phyloP scores from a whole-genome alignment of 768 basidiomycete genomes.

The Obba rivulosa region DNA sequence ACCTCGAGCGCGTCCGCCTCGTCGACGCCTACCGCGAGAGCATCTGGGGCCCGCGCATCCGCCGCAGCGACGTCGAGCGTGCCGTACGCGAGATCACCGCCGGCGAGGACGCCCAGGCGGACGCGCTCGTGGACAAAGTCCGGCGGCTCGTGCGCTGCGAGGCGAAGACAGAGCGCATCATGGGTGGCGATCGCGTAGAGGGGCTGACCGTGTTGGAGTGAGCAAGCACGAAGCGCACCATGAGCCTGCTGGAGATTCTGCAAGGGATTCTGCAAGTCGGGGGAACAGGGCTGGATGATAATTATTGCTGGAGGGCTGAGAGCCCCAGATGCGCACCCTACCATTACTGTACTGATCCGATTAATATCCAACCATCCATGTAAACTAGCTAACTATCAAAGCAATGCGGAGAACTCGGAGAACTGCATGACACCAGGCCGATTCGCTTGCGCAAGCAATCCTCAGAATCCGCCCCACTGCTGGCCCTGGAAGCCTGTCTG shows the following conservation, averaged over 20 bases:
- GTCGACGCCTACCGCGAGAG: constrained; percentile 52
- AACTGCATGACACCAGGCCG: too few species aligned
- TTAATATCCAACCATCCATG: neutral
- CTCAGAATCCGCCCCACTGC: constrained; percentile 5
- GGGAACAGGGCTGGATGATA: too few species aligned
- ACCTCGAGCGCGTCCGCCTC: constrained; percentile 33
- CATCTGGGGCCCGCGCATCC: constrained; percentile 54
- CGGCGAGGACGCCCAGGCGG: constrained; percentile 16
- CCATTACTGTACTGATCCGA: neutral
- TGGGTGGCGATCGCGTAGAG: constrained; percentile 46
- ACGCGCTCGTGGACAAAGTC: constrained; percentile 27
- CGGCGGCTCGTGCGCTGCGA: constrained; percentile 41
- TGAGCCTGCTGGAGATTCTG: too few species aligned
- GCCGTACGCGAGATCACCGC: constrained; percentile 20
- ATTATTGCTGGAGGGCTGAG: neutral
- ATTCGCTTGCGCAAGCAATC: neutral
- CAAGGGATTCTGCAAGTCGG: too few species aligned
- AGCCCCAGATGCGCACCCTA: neutral
- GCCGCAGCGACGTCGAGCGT: constrained; percentile 42
- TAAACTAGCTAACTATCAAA: too few species aligned
- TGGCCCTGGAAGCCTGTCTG: constrained; percentile 10
- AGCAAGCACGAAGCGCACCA: too few species aligned
- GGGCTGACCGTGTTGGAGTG: constrained; percentile 14
- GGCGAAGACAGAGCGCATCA: constrained; percentile 46
- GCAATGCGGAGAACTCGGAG: too few species aligned